These are phyloP conservation scores for Chytriomyces sp. DNA, from an alignment of 192 early-diverging fungal species.

Conservation along the genomic window DNA sequence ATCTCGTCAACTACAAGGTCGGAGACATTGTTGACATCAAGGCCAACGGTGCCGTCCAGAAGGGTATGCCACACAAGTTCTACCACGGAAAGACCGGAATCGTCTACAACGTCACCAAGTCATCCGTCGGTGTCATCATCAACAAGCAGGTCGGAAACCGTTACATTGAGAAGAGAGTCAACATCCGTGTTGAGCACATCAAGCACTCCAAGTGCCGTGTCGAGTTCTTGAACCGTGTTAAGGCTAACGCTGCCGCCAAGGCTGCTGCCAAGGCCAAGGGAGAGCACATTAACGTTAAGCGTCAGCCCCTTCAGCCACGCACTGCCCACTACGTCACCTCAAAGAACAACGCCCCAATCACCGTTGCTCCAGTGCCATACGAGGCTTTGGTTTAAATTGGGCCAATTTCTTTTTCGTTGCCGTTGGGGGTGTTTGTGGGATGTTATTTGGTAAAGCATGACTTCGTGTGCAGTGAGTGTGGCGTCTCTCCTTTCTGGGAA, in stretches of 20 bases:
- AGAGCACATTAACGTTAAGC: conserved; percentile 81
- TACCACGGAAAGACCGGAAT: conserved; percentile 99
- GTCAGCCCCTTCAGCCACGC: conserved; percentile 87
- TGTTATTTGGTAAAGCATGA: too few relatives aligned
- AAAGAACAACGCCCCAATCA: conserved; percentile 87
- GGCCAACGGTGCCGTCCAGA: conserved; percentile 98
- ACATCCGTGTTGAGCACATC: conserved; percentile 98
- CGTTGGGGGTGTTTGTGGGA: not conserved
- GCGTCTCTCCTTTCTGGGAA: too few relatives aligned
- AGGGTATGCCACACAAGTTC: conserved; percentile 99
- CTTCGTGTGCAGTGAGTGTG: too few relatives aligned
- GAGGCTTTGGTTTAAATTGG: conserved; percentile 73
- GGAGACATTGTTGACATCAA: conserved; percentile 99
- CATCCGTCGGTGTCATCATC: conserved; percentile 96
- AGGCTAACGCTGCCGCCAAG: conserved; percentile 87
- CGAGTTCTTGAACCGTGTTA: conserved; percentile 96
- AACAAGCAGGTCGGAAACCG: conserved; percentile 99
- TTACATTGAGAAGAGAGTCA: conserved; percentile 98
- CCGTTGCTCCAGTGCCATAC: conserved; percentile 94
- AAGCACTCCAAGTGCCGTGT: conserved; percentile 99
- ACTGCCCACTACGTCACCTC: conserved; percentile 86
- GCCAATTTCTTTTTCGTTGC: not conserved
- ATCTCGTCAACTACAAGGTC: conserved; percentile 98
- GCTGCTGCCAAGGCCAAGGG: conserved; percentile 83
- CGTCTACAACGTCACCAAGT: conserved; percentile 99